Conservation (phyloP, 2,329 filamentous ascomycete genomes). For the Stachybotrys echinatus region DNA sequence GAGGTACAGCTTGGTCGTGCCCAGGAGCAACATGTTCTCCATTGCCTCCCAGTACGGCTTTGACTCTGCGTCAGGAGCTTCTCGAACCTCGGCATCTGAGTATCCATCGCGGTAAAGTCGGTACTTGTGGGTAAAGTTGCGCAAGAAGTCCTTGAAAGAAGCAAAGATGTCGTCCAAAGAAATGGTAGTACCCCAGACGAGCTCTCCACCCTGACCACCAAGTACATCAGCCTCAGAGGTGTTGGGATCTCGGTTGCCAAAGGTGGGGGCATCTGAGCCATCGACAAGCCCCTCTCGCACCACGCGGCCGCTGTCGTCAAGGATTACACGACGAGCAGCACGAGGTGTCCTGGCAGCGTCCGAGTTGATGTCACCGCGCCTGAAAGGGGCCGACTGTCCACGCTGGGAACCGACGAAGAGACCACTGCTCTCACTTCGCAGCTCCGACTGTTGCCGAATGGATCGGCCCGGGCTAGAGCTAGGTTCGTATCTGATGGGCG, state of each 20-base stretch:
- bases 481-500: slow-evolving; percentile 83
- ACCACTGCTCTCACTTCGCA: slow-evolving; percentile 78
- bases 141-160: slow-evolving; percentile 85
- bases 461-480: slow-evolving; percentile 79
- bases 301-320: slow-evolving; percentile 55
- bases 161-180: slow-evolving; percentile 86
- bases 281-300: slow-evolving; percentile 45
- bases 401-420: slow-evolving; percentile 70
- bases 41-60: slow-evolving; percentile 82
- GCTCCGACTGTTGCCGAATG: slow-evolving; percentile 59
- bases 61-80: slow-evolving; percentile 65
- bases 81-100: slow-evolving; percentile 67
- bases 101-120: slow-evolving; percentile 87
- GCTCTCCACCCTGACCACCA: slow-evolving; percentile 72
- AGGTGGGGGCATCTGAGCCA: slow-evolving; percentile 56
- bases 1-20: slow-evolving; percentile 77
- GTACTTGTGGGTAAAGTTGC: slow-evolving; percentile 90
- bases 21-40: slow-evolving; percentile 85
- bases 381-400: slow-evolving; percentile 45
- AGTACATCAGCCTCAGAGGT: slow-evolving; percentile 89
- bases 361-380: slow-evolving; percentile 83
- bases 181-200: slow-evolving; percentile 97
- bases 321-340: slow-evolving; percentile 48
- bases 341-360: slow-evolving; percentile 59
- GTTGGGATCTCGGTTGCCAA: slow-evolving; percentile 64